Conservation (phyloP, 2,329 filamentous ascomycete genomes). For the Dactylellina leptospora region DNA sequence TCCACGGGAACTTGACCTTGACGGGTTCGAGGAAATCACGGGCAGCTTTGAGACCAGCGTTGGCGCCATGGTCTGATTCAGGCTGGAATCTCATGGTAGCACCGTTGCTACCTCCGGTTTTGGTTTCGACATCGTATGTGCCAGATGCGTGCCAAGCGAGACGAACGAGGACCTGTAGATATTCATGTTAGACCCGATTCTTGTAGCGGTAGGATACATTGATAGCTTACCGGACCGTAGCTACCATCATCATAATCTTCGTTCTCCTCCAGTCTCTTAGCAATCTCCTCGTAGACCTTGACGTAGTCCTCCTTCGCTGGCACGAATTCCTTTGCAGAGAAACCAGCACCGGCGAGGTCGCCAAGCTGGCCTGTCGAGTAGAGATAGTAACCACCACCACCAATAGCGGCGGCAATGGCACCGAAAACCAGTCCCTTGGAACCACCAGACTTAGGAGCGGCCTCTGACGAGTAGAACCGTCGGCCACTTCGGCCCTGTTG, state of each 20-base stretch:
- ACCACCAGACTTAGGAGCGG: conserved; percentile 53
- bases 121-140: conserved; percentile 87
- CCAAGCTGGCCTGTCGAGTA: conserved; percentile 55
- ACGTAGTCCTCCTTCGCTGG: conserved; percentile 90
- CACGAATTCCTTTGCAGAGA: conserved; percentile 68
- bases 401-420: conserved; percentile 53
- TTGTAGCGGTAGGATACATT: conserved; percentile 1
- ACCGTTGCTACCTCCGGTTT: conserved; percentile 92
- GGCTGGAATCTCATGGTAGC: conserved; percentile 96
- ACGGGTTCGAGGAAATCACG: conserved; percentile 93
- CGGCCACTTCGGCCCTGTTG: conserved; percentile 35
- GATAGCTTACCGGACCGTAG: conserved; percentile 76
- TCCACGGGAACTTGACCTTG: conserved; percentile 93
- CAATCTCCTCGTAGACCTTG: conserved; percentile 90
- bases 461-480: conserved; percentile 53
- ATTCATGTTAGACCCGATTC: background rate
- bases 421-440: conserved; percentile 51
- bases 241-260: conserved; percentile 96
- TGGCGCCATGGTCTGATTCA: conserved; percentile 89
- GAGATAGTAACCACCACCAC: conserved; percentile 56
- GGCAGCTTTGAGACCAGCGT: conserved; percentile 84
- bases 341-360: conserved; percentile 35
- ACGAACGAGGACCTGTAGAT: conserved; percentile 73
- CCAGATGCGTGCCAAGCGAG: conserved; percentile 94
- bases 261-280: conserved; percentile 80